Evolutionary conservation across 2,329 filamentous ascomycete genomes (phyloP).

Genomic region (Claviceps sp.): DNA sequence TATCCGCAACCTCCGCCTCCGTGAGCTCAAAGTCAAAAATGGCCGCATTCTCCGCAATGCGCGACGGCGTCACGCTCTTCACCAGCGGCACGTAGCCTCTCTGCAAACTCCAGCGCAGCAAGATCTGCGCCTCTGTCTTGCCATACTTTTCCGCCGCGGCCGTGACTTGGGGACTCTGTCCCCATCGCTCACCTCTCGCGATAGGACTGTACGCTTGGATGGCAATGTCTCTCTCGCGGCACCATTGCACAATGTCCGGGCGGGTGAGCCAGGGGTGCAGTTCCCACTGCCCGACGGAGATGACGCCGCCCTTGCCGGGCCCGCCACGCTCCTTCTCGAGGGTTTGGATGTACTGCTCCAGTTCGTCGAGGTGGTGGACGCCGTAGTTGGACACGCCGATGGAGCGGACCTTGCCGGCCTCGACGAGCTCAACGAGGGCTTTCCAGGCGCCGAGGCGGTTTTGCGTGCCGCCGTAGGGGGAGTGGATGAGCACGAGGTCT

Average conservation of each 20-base stretch:
- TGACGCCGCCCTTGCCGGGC: constrained; percentile 51
- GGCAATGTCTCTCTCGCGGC: constrained; percentile 45
- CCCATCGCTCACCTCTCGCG: constrained; percentile 54
- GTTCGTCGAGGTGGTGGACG: constrained; percentile 46
- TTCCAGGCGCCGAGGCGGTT: constrained; percentile 47
- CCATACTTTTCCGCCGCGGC: constrained; percentile 56
- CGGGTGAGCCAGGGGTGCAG: constrained; percentile 78
- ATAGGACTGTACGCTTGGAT: constrained; percentile 52
- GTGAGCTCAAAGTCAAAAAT: constrained; percentile 43
- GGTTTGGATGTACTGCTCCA: constrained; percentile 44
- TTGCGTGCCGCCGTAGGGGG: constrained; percentile 43
- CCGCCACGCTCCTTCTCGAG: constrained; percentile 48
- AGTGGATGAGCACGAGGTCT: constrained; percentile 51
- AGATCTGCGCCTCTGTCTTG: constrained; percentile 61
- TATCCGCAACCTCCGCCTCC: constrained; percentile 34
- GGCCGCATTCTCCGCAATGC: constrained; percentile 50
- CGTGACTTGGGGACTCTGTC: constrained; percentile 47
- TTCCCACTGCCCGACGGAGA: constrained; percentile 81
- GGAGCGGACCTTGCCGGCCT: constrained; percentile 46
- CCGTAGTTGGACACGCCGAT: constrained; percentile 55
- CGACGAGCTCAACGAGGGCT: constrained; percentile 49
- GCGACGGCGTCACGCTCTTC: constrained; percentile 55
- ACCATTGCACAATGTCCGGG: constrained; percentile 71
- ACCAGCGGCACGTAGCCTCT: constrained; percentile 61
- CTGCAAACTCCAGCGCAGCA: constrained; percentile 72